Conservation (phyloP, 257 asterid species). For the Nicotiana tabacum region DNA sequence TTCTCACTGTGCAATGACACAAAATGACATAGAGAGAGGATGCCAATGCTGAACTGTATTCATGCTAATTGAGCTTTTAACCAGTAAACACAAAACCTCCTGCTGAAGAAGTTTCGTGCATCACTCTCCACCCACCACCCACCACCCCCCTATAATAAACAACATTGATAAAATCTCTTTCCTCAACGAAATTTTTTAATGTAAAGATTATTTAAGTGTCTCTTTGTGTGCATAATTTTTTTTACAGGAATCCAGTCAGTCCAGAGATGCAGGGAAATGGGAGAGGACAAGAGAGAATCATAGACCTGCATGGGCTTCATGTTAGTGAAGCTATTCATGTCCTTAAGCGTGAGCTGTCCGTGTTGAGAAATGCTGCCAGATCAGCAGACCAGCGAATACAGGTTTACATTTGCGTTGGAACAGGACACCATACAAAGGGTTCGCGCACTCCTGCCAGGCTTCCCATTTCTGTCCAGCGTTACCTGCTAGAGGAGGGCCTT, state of each 20-base stretch:
- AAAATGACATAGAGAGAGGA: background rate
- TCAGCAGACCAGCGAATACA: slow-evolving; percentile 69
- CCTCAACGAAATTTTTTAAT: background rate
- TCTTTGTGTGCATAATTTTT: background rate
- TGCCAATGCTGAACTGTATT: background rate
- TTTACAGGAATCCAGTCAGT: slow-evolving; percentile 51
- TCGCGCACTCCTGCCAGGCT: slow-evolving; percentile 84
- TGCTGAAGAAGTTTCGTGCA: background rate
- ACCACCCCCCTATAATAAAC: background rate
- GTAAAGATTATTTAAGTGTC: background rate
- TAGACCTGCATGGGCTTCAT: slow-evolving; percentile 93
- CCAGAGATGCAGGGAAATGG: slow-evolving; percentile 52
- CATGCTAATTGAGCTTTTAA: background rate
- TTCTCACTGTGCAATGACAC: background rate
- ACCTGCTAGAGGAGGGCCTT: slow-evolving; percentile 88
- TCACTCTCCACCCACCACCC: background rate
- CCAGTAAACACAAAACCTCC: background rate
- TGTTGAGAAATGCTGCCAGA: slow-evolving; percentile 75
- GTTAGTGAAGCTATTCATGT: slow-evolving; percentile 92
- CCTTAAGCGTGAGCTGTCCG: slow-evolving; percentile 83
- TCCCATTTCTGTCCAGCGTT: slow-evolving; percentile 84
- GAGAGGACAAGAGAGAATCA: slow-evolving; percentile 68
- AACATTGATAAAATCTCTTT: background rate
- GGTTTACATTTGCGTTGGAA: slow-evolving; percentile 88
- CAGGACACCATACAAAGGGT: slow-evolving; percentile 95